Evolutionary conservation across 192 early-diverging fungal genomes (phyloP), one percentile per base, ranked within the genome.

Genomic region (Endogone sp.): DNA sequence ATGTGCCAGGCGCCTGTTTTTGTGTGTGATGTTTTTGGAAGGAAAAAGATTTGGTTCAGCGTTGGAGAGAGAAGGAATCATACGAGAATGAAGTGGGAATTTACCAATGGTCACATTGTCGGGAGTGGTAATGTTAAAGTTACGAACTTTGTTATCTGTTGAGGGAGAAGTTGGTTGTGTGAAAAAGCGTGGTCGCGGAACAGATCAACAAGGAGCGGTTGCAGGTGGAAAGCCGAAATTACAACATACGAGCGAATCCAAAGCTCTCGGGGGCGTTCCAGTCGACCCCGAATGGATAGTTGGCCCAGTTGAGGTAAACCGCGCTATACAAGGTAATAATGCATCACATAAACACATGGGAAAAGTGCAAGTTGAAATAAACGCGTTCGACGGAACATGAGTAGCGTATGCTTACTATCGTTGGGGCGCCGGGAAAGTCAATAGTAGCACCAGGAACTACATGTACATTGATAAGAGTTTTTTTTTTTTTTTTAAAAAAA

Each of bases 1-100:
- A 78, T 28, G 44, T 78, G 76, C 76, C 76, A 78, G 27, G 76
- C 76, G 29, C 74, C 74, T 71, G 56, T 23, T 26, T 62, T n/a
- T n/a, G n/a, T n/a, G n/a, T n/a, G n/a, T n/a, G n/a, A n/a, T n/a
- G n/a, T n/a, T n/a, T n/a, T n/a, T n/a, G n/a, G n/a, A n/a, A 2
- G 32, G 60, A 56, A 66, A 61, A 16, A 32, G 26, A 0, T 11
- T 22, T 58, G 62, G 32, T 32, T 20, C 23, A 56, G 29, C 24
- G 31, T 22, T 61, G 3, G 30, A 68, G 8, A 16, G 21, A n/a
- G n/a, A n/a, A n/a, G n/a, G n/a, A n/a, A n/a, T n/a, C n/a, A n/a
- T n/a, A 29, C 13, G 13, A 32, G 28, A 23, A 29, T 20, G 11
- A 27, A 24, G 29, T 55, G 16, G 22, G 24, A 24, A 60, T 56